Evolutionary conservation across 2,329 filamentous ascomycete genomes (phyloP), one percentile per base, ranked within the genome.

Genomic region (Scortechinia acanthostroma): DNA sequence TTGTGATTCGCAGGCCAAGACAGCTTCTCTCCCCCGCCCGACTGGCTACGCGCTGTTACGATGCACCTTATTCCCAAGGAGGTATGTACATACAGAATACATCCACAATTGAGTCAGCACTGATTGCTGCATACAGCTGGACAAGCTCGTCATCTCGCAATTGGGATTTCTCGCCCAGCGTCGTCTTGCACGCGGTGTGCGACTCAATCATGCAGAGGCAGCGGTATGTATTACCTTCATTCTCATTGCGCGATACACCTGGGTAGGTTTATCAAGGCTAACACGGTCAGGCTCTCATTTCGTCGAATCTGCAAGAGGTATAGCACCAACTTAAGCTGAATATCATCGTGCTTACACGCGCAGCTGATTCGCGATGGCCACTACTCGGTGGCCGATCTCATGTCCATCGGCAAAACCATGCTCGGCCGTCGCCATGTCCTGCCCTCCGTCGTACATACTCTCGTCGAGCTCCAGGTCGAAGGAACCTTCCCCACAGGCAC

Each of bases 291-390:
- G 59, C 62, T 20, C 50, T 61, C 52, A 40, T 40, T 13, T 40
- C 35, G 35, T 40, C 35, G 14, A 19, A 13, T 13, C 17, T 40
- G 17, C 35, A 40, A 10, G 35, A 40, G 35, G 35, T 40, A 40
- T 19, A 30, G n/a, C n/a, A 19, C 17, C 35, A 10, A 30, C 25
- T 30, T n/a, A 30, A 10, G 10, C 10, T 30, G 25, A 30, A 30
- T n/a, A n/a, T n/a, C 21, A 5, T 21, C 15, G 25, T n/a, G 2
- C 14, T n/a, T 15, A 21, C 17, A 33, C 23, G 33, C 96, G 64
- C 91, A 97, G 76, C 83, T 96, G 56, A 94, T 97, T 62, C 91
- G 91, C 62, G 91, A 97, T 91, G 91, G 91, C 60, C 82, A 86
- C 53, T 88, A 96, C 68, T 86, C 78, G 14, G 91, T 97, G 45